These are phyloP conservation scores for Malassezia nana DNA, from an alignment of 1,284 basidiomycete species.

Conservation along the genomic window DNA sequence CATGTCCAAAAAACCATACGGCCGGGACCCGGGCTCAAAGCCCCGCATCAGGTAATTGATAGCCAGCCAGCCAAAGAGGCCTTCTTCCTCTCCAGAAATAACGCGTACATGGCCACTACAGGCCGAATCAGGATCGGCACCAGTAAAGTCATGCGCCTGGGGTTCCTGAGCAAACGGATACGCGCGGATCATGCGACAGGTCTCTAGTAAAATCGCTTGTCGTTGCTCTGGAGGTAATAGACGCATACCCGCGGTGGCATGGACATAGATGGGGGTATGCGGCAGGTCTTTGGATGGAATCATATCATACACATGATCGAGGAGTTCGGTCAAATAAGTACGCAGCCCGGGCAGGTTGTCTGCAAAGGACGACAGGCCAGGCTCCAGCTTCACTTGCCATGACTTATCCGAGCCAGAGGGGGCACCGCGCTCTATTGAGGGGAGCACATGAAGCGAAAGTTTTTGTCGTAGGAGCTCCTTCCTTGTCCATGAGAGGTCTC, in stretches of 20 bases:
- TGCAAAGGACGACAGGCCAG: slow-evolving; percentile 83
- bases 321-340: slow-evolving; percentile 67
- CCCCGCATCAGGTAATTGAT: slow-evolving; percentile 99
- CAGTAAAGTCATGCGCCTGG: not conserved
- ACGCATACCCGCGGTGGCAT: slow-evolving; percentile 97
- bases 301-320: slow-evolving; percentile 69
- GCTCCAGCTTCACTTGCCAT: slow-evolving; percentile 86
- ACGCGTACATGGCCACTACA: slow-evolving; percentile 78
- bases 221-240: slow-evolving; percentile 64
- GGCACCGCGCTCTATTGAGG: slow-evolving; percentile 84
- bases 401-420: slow-evolving; percentile 56
- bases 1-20: slow-evolving; percentile 98
- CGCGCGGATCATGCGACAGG: slow-evolving; percentile 65
- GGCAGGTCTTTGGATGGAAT: slow-evolving; percentile 74
- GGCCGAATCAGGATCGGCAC: slow-evolving; percentile 5
- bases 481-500: slow-evolving; percentile 59
- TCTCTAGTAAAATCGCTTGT: slow-evolving; percentile 61
- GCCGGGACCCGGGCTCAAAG: slow-evolving; percentile 57
- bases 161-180: slow-evolving; percentile 33
- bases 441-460: slow-evolving; percentile 53
- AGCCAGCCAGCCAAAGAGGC: slow-evolving; percentile 91
- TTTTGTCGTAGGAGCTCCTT: slow-evolving; percentile 37
- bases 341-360: slow-evolving; percentile 62
- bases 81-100: slow-evolving; percentile 96
- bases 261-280: slow-evolving; percentile 79